Conservation (phyloP, 2,329 filamentous ascomycete species). For the Apiospora phragmitis region DNA sequence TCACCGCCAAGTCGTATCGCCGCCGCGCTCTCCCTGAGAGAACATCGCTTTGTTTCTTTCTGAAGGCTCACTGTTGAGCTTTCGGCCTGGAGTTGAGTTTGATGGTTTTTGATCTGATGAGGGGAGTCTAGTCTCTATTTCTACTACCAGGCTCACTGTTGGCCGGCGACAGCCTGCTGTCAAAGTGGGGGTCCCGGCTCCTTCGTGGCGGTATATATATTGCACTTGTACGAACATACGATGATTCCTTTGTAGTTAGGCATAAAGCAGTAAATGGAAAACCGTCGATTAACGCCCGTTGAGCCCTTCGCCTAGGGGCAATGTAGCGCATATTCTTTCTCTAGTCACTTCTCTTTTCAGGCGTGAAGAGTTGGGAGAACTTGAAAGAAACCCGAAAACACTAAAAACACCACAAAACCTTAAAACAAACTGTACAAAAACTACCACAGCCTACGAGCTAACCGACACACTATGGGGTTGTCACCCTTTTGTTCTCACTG, state of each 20-base stretch:
- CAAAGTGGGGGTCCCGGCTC: background rate
- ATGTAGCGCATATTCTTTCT: no score
- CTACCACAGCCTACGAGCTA: no score
- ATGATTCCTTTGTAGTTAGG: background rate
- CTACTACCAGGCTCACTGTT: background rate
- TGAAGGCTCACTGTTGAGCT: background rate
- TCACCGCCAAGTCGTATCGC: background rate
- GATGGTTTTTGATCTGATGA: background rate
- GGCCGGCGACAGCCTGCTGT: background rate
- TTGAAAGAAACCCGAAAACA: no score
- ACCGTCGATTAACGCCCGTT: background rate
- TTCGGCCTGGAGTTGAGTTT: background rate
- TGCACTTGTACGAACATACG: background rate
- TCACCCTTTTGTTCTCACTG: no score
- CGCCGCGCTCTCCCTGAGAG: no score
- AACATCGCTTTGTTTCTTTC: background rate
- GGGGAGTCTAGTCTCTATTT: background rate
- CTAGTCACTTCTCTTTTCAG: no score
- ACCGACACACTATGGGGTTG: no score
- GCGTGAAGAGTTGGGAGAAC: no score
- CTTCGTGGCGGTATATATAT: background rate
- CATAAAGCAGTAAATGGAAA: background rate
- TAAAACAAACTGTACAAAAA: no score
- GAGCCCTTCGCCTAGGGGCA: background rate
- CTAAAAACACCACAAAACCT: no score